Base-by-base conservation (phyloP, 225 moss, liverwort and hornwort species). In the Antitrichia curtipendula region DNA sequence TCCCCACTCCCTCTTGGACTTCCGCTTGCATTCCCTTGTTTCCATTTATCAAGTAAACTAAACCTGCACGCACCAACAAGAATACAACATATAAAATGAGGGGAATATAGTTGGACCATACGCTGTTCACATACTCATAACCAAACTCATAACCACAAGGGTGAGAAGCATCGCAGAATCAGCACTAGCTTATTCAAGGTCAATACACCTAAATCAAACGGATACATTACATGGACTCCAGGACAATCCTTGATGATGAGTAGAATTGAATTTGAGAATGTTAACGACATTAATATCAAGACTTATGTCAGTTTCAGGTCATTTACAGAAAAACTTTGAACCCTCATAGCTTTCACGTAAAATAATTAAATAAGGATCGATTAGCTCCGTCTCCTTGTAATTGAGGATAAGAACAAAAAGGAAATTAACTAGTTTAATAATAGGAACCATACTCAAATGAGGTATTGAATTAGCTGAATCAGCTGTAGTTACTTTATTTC, bases 11-110 rank as follows among this genome's bases (percentile, higher is more conserved):
- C 94, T 78, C 91, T 86, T 84, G 89, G 90, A 88, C 90, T 94
- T 58, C 63, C 24, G 61, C 82, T 86, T 66, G 81, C 92, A 86
- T 84, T 91, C 75, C 59, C 83, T 86, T 92, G 94, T 88, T 81
- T 87, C 96, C 96, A 96, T 89, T 91, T 95, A 62, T 98, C 96
- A 82, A 96, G 88, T 90, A 96, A 95, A 90, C 96, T 98, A 88
- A 94, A 95, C 94, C 98, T 98, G 92, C 91, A 93, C 32, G 25
- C 58, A 90, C 41, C 73, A 83, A 82, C n/a, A 81, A 85, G 56
- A 87, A 73, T 40, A 50, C n/a, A 52, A 54, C 20, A 69, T 54
- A 40, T 8, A 80, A 61, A 76, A 13, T n/a, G 49, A 82, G 20
- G 18, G 43, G 43, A 17, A 60, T 60, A 70, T 61, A 45, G 47